Evolutionary conservation across 2,329 filamentous ascomycete genomes (phyloP).

Genomic region (Podosphaera fusca): DNA sequence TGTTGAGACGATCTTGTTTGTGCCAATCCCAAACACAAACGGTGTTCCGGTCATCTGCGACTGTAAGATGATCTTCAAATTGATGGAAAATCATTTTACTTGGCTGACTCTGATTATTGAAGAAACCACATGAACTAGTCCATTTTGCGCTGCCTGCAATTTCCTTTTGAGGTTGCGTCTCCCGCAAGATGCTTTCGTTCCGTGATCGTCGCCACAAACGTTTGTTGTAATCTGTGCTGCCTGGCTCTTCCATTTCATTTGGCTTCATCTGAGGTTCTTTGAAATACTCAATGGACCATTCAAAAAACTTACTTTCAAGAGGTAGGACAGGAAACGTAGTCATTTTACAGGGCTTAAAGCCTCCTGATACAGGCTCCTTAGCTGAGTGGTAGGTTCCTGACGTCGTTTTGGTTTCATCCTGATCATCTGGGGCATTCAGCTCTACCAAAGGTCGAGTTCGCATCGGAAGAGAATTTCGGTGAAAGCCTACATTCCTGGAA

Average conservation of each 20-base stretch:
- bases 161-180: slow-evolving; percentile 83
- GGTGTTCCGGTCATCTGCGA: slow-evolving; percentile 80
- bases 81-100: slow-evolving; percentile 92
- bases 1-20: slow-evolving; percentile 46
- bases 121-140: slow-evolving; percentile 61
- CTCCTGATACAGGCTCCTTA: slow-evolving; percentile 55
- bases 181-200: slow-evolving; percentile 77
- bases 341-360: slow-evolving; percentile 40
- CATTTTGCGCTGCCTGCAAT: slow-evolving; percentile 68
- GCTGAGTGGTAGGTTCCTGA: slow-evolving; percentile 54
- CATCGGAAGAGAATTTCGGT: slow-evolving; percentile 11
- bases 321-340: slow-evolving; percentile 42
- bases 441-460: slow-evolving; percentile 28
- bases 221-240: slow-evolving; percentile 88
- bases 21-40: slow-evolving; percentile 91
- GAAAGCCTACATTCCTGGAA: slow-evolving; percentile 11
- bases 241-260: slow-evolving; percentile 85
- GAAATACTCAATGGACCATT: slow-evolving; percentile 96
- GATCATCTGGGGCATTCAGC: slow-evolving; percentile 44
- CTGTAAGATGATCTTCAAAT: slow-evolving; percentile 86
- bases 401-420: slow-evolving; percentile 43
- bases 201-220: slow-evolving; percentile 77
- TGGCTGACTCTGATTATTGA: slow-evolving; percentile 77
- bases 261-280: slow-evolving; percentile 96
- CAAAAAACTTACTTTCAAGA: slow-evolving; percentile 60